phyloP scores from a whole-genome alignment of 2,329 filamentous ascomycete species.

The Cercospora sesami region DNA sequence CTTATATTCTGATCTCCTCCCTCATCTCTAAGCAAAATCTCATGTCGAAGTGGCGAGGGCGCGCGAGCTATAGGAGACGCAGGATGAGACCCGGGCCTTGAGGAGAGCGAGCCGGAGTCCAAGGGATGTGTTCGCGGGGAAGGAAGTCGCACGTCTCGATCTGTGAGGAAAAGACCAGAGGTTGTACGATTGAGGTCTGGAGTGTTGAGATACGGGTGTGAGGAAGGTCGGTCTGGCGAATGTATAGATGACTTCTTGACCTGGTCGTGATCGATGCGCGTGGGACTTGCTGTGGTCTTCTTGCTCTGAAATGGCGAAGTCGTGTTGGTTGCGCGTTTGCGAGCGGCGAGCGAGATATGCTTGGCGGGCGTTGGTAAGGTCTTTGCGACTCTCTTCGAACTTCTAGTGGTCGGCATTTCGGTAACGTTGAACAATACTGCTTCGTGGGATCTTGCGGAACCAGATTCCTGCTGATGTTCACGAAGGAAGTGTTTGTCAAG shows the following conservation, averaged over 20 bases:
- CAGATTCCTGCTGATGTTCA: neutral
- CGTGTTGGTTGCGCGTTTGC: neutral
- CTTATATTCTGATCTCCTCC: neutral
- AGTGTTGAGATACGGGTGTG: neutral
- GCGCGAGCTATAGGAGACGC: neutral
- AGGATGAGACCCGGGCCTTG: neutral
- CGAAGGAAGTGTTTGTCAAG: neutral
- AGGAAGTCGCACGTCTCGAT: neutral
- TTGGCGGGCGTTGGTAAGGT: neutral
- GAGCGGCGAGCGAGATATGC: neutral
- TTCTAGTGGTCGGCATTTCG: neutral
- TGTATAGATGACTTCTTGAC: neutral
- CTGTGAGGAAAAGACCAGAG: slow-evolving; percentile 1
- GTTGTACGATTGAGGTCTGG: slow-evolving; percentile 1
- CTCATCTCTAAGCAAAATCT: neutral
- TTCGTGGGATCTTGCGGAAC: neutral
- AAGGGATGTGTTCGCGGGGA: neutral
- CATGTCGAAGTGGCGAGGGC: neutral
- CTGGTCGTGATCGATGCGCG: neutral
- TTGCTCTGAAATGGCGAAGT: neutral
- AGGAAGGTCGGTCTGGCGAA: neutral
- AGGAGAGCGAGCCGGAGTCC: neutral
- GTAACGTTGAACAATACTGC: neutral
- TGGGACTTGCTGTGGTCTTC: neutral
- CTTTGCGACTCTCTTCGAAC: neutral